Conservation (phyloP, 768 basidiomycete species). For the Russula emetica region DNA sequence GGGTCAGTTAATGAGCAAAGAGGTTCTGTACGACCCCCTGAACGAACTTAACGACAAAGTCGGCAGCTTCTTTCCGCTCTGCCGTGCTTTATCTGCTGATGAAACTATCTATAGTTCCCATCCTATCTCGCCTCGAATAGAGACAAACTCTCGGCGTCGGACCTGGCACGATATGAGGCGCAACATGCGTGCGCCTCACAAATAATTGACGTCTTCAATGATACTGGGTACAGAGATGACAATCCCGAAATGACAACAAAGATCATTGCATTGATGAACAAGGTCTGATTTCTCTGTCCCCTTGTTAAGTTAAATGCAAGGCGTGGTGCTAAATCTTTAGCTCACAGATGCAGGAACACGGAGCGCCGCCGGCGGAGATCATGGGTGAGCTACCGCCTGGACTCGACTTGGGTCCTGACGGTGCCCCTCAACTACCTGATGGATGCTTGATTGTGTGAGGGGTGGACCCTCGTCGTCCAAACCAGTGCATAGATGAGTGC, state of each 20-base stretch:
- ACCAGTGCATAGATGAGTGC: not conserved
- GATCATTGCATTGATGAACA: conserved; percentile 68
- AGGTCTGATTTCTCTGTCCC: conserved; percentile 43
- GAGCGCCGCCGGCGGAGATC: conserved; percentile 73
- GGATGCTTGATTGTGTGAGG: conserved; percentile 34
- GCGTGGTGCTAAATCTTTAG: not conserved
- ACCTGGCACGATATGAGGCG: conserved; percentile 57
- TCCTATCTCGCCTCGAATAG: conserved; percentile 60
- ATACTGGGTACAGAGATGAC: conserved; percentile 52
- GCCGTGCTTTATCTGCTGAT: not conserved
- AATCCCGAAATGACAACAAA: conserved; percentile 43
- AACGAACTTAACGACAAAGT: conserved; percentile 76
- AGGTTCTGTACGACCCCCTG: conserved; percentile 80
- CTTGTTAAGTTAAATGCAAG: not conserved
- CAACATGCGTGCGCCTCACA: conserved; percentile 55
- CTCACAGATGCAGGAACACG: conserved; percentile 70
- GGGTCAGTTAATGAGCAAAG: conserved; percentile 75
- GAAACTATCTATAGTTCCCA: conserved; percentile 55
- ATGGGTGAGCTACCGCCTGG: conserved; percentile 82
- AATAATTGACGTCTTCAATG: conserved; percentile 65
- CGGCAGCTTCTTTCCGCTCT: conserved; percentile 26
- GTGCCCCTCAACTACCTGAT: conserved; percentile 46
- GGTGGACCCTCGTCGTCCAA: not conserved
- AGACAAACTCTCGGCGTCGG: conserved; percentile 49
- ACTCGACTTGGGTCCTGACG: conserved; percentile 51